Conservation (phyloP, 495 filamentous ascomycete species). For the Mycothermus thermophilus region DNA sequence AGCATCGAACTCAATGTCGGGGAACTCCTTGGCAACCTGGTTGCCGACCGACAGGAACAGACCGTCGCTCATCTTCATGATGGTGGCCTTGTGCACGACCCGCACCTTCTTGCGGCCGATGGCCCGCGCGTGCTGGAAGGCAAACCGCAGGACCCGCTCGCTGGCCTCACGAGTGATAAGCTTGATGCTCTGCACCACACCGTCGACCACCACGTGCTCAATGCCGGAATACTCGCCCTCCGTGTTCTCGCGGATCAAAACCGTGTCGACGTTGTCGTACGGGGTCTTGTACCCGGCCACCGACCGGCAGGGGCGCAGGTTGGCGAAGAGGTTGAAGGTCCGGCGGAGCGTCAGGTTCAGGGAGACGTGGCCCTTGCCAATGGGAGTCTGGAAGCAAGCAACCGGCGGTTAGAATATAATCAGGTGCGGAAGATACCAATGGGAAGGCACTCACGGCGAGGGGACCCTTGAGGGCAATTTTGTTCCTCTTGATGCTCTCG, state of each 20-base stretch:
- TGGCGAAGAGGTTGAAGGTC: conserved; percentile 99
- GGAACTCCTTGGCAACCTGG: conserved; percentile 83
- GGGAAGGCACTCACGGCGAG: conserved; percentile 86
- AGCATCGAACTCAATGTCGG: conserved; percentile 83
- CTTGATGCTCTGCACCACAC: conserved; percentile 98
- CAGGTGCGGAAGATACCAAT: too few relatives aligned
- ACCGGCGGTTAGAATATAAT: background rate
- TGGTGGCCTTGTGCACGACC: conserved; percentile 97
- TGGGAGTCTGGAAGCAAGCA: conserved; percentile 53
- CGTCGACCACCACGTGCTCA: conserved; percentile 95
- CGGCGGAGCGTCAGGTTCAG: conserved; percentile 96
- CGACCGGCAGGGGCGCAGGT: conserved; percentile 92
- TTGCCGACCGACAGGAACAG: conserved; percentile 82
- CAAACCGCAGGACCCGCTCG: conserved; percentile 88
- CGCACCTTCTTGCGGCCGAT: conserved; percentile 91
- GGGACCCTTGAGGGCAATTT: conserved; percentile 92
- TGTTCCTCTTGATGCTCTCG: conserved; percentile 78
- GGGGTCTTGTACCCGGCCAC: conserved; percentile 96
- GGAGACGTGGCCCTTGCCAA: conserved; percentile 97
- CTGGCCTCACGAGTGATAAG: conserved; percentile 88
- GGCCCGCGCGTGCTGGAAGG: conserved; percentile 90
- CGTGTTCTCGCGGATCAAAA: conserved; percentile 98
- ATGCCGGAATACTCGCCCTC: conserved; percentile 99
- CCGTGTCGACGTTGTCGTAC: conserved; percentile 94
- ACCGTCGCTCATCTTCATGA: conserved; percentile 99